These are phyloP conservation scores for Phytopythium delawarense DNA, from an alignment of 352 stramenopile genomes.

Conservation along the genomic window DNA sequence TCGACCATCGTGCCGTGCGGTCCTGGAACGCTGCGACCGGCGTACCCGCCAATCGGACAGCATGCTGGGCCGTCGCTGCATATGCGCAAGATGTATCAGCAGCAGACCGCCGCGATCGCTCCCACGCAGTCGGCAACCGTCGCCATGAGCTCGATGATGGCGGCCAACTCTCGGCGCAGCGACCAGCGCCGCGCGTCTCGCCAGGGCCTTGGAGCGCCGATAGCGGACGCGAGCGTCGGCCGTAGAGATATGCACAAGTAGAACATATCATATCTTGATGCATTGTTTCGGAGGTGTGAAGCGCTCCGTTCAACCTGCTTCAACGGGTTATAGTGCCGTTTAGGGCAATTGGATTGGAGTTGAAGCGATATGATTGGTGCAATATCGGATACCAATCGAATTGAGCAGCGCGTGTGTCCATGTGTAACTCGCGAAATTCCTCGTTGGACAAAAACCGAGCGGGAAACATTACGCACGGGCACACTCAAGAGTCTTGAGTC, in stretches of 20 bases:
- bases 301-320: too few species aligned
- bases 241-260: too few species aligned
- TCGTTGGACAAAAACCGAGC: background rate
- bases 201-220: background rate
- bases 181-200: background rate
- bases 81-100: conserved; percentile 4
- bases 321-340: too few species aligned
- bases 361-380: background rate
- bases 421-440: background rate
- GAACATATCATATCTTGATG: too few species aligned
- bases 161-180: conserved; percentile 2
- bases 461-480: background rate
- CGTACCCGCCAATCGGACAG: background rate
- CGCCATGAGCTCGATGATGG: conserved; percentile 7
- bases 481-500: background rate
- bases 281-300: too few species aligned
- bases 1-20: conserved; percentile 9
- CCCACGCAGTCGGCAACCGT: conserved; percentile 3
- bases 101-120: background rate
- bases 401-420: too few species aligned
- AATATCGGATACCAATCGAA: too few species aligned
- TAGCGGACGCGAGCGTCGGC: background rate
- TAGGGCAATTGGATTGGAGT: too few species aligned
- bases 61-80: background rate
- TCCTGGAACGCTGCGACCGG: background rate